phyloP scores from a whole-genome alignment of 2,329 filamentous ascomycete species.

The Aspergillus sp. region DNA sequence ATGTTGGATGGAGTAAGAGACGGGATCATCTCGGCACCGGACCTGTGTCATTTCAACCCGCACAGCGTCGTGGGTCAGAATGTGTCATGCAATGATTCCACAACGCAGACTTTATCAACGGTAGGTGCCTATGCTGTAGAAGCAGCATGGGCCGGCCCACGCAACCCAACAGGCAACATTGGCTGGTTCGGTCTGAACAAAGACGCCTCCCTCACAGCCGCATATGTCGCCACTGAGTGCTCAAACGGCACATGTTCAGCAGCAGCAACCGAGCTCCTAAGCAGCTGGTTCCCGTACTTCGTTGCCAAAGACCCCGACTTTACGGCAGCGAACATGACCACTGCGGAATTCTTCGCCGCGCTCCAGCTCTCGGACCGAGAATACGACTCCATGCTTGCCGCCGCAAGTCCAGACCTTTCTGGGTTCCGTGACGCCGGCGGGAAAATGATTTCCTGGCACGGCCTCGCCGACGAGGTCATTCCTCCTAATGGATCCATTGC shows the following conservation, averaged over 20 bases:
- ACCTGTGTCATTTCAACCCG: constrained; percentile 6
- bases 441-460: neutral
- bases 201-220: neutral
- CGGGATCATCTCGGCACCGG: neutral
- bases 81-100: neutral
- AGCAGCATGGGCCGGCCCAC: constrained; percentile 3
- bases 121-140: neutral
- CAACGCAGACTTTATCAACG: neutral
- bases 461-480: neutral
- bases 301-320: neutral
- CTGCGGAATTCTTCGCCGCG: neutral
- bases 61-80: constrained; percentile 1
- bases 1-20: neutral
- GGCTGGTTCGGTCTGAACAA: constrained; percentile 37
- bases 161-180: neutral
- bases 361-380: neutral
- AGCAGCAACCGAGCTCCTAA: neutral
- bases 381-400: neutral
- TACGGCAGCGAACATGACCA: too few relatives aligned
- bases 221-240: neutral
- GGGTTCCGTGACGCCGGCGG: neutral
- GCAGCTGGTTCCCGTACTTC: neutral
- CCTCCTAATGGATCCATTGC: neutral
- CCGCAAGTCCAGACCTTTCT: neutral
- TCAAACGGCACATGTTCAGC: neutral